phyloP scores from a whole-genome alignment of 257 asterid species.

The Solanum piurae region DNA sequence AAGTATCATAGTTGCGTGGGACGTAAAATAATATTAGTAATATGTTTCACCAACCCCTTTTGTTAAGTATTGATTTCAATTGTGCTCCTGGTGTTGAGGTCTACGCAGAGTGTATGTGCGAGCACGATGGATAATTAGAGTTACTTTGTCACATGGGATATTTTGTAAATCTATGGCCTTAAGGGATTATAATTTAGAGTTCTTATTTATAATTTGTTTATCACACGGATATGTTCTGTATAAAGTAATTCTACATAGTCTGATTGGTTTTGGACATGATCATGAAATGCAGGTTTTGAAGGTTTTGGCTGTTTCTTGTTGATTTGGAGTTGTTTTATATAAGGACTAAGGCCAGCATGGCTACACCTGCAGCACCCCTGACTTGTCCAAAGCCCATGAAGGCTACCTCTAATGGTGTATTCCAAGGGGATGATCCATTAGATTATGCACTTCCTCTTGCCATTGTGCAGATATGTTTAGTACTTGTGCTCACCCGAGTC shows the following conservation, averaged over 20 bases:
- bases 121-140: not conserved
- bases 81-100: not conserved
- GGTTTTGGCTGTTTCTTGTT: constrained; percentile 10
- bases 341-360: constrained; percentile 22
- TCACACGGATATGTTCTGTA: not conserved
- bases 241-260: not conserved
- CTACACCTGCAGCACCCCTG: constrained; percentile 26
- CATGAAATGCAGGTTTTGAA: constrained; percentile 19
- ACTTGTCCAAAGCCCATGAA: constrained; percentile 50
- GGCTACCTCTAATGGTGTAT: constrained; percentile 73
- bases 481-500: constrained; percentile 40
- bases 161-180: not conserved
- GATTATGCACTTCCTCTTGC: constrained; percentile 69
- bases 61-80: not conserved
- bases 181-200: not conserved
- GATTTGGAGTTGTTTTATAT: constrained; percentile 10
- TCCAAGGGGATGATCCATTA: constrained; percentile 75
- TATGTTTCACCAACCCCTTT: not conserved
- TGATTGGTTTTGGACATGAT: not conserved
- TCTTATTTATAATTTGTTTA: not conserved
- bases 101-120: not conserved
- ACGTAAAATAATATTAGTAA: not conserved
- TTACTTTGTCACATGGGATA: not conserved
- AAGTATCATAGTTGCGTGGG: not conserved
- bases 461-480: constrained; percentile 66